Conservation (phyloP, 305 asterid genomes). For the Solanum hybrid region DNA sequence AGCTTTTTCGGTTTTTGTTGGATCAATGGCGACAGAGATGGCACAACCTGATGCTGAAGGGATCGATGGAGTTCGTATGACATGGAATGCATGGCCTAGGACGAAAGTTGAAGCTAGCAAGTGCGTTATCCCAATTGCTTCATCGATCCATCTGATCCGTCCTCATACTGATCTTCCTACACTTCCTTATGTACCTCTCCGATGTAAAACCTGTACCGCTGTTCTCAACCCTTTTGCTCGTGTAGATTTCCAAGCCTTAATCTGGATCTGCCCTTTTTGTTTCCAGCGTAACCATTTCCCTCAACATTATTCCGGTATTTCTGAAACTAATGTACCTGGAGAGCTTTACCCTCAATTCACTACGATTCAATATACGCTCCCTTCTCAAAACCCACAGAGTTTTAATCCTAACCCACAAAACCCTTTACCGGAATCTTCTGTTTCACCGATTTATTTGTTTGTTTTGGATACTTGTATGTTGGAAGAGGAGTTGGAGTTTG, state of each 20-base stretch:
- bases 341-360: slow-evolving; percentile 82
- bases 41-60: slow-evolving; percentile 87
- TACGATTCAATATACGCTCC: slow-evolving; percentile 52
- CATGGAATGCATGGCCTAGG: slow-evolving; percentile 86
- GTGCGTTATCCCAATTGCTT: slow-evolving; percentile 95
- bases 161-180: slow-evolving; percentile 63
- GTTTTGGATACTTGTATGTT: slow-evolving; percentile 89
- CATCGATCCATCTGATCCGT: slow-evolving; percentile 85
- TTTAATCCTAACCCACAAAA: slow-evolving; percentile 23
- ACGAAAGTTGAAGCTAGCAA: slow-evolving; percentile 91
- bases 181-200: slow-evolving; percentile 64
- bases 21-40: slow-evolving; percentile 53
- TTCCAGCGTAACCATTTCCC: slow-evolving; percentile 84
- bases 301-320: slow-evolving; percentile 53
- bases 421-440: slow-evolving; percentile 28
- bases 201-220: slow-evolving; percentile 75
- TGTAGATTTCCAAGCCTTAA: slow-evolving; percentile 70
- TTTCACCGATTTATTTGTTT: slow-evolving; percentile 56
- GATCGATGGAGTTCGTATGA: slow-evolving; percentile 89
- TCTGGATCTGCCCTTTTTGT: slow-evolving; percentile 99
- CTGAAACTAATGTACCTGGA: slow-evolving; percentile 71
- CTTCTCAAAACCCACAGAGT: slow-evolving; percentile 14
- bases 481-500: slow-evolving; percentile 85
- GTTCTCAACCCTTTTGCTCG: slow-evolving; percentile 76
- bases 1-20: neutral